Percentiles rank a stretch among this genome's conserved stretches.
Evolutionary conservation across 192 early-diverging fungal genomes (phyloP).

Genomic region (Paraglomus brasilianum): DNA sequence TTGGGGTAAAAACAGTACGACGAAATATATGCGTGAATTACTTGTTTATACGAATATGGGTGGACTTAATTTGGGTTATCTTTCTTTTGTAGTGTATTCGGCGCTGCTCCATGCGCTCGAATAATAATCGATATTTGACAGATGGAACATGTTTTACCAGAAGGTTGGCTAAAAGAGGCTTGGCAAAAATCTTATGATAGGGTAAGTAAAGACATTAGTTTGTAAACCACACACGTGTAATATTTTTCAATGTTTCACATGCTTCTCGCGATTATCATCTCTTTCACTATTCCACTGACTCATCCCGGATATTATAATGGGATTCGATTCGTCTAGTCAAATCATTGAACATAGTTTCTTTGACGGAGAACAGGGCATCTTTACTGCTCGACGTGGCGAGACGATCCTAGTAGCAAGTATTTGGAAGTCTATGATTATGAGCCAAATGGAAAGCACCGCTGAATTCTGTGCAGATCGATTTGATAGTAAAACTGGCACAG

Average conservation of each 20-base stretch:
- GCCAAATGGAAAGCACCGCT: slow-evolving; percentile 40
- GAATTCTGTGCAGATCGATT: slow-evolving; percentile 65
- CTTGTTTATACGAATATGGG: not conserved
- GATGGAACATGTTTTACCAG: not conserved
- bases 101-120: not conserved
- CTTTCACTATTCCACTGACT: slow-evolving; percentile 43
- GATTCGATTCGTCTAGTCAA: slow-evolving; percentile 52
- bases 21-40: too few relatives aligned
- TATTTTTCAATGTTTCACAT: not conserved
- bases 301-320: slow-evolving; percentile 67
- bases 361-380: slow-evolving; percentile 8
- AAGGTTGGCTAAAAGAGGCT: not conserved
- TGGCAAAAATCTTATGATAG: slow-evolving; percentile 4
- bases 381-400: not conserved
- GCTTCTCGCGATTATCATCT: too few relatives aligned
- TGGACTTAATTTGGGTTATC: not conserved
- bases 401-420: not conserved
- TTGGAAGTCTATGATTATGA: slow-evolving; percentile 25
- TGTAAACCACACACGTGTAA: not conserved
- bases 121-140: not conserved
- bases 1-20: too few relatives aligned
- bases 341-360: slow-evolving; percentile 3
- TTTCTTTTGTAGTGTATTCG: not conserved
- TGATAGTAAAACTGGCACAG: slow-evolving; percentile 57
- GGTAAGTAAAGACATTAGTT: not conserved